Evolutionary conservation across 768 basidiomycete genomes (phyloP), one percentile per base, ranked within the genome.

Genomic region (Hydnum rufescens): DNA sequence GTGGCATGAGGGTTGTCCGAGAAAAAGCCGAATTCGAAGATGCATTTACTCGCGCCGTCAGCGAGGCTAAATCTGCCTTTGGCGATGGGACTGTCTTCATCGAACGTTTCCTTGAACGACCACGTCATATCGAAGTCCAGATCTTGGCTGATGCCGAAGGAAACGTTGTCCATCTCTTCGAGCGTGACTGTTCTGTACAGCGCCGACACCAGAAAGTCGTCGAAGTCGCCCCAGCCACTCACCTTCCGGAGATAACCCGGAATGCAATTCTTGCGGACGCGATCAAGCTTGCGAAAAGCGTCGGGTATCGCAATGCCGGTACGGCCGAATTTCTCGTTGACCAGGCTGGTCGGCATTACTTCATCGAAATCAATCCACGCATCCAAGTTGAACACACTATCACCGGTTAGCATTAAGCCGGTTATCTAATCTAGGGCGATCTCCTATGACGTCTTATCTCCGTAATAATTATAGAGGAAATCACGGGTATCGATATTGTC

Each of bases 301-400:
- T 97, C 58, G 78, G 82, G 4, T 99, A 99, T 66, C 76, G 88
- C 58, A 96, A 95, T 65, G 95, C 95, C 50, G 93, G 95, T 58
- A 97, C 95, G 34, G 90, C 88, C 25, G 95, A 99, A 69, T 99
- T 97, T 72, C 72, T 99, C 66, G 90, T 97, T 57, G 95, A 97
- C 67, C 85, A 90, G 64, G 77, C 83, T 72, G 89, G 87, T 60
- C 75, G 90, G 59, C 89, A 95, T 67, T 97, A 97, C 68, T 97
- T 99, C 70, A 97, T 99, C 62, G 95, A 99, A 68, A 96, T 99
- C 60, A 96, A 96, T 67, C 90, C 95, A 29, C 89, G 95, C 69
- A 96, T 99, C 61, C 95, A 99, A 67, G 95, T 99, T 67, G 95
- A 97, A 64, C 95, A 97, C 67, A 97, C 95, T 53, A 96, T 97